These are phyloP conservation scores for Bisporella sp. DNA, from an alignment of 2,329 filamentous ascomycete species.

Conservation along the genomic window DNA sequence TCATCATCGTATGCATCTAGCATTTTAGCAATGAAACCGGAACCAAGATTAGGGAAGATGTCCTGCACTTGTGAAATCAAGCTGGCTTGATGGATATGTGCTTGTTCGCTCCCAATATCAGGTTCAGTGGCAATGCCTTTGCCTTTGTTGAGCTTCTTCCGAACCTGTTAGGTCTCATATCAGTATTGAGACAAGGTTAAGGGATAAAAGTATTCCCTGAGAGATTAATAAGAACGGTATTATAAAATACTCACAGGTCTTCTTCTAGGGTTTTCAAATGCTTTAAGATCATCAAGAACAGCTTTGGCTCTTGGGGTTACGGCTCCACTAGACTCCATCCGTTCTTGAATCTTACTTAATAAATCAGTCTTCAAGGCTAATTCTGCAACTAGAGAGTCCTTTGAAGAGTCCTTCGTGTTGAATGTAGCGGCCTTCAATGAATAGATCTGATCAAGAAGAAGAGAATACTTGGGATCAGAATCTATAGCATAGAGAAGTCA, in stretches of 20 bases:
- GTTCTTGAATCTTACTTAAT: constrained; percentile 53
- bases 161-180: constrained; percentile 18
- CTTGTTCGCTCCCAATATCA: constrained; percentile 21
- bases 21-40: constrained; percentile 71
- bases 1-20: constrained; percentile 74
- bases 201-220: too few relatives aligned
- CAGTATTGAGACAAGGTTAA: too few relatives aligned
- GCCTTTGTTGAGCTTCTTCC: constrained; percentile 51
- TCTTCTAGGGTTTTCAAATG: constrained; percentile 50
- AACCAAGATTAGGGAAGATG: constrained; percentile 80
- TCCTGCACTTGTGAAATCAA: constrained; percentile 89
- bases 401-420: constrained; percentile 49
- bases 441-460: constrained; percentile 79
- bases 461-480: constrained; percentile 61
- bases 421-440: constrained; percentile 67
- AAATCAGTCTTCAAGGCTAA: constrained; percentile 76
- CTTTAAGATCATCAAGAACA: constrained; percentile 52
- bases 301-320: constrained; percentile 50
- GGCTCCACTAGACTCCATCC: constrained; percentile 40
- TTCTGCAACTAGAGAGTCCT: constrained; percentile 71
- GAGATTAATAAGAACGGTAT: background rate
- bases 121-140: constrained; percentile 41
- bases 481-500: constrained; percentile 25
- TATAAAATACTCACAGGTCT: background rate
- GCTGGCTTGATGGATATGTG: constrained; percentile 73